Evolutionary conservation across 768 basidiomycete species (phyloP), one percentile per base, ranked within the genome.

Genomic region (Mycena haematopus): DNA sequence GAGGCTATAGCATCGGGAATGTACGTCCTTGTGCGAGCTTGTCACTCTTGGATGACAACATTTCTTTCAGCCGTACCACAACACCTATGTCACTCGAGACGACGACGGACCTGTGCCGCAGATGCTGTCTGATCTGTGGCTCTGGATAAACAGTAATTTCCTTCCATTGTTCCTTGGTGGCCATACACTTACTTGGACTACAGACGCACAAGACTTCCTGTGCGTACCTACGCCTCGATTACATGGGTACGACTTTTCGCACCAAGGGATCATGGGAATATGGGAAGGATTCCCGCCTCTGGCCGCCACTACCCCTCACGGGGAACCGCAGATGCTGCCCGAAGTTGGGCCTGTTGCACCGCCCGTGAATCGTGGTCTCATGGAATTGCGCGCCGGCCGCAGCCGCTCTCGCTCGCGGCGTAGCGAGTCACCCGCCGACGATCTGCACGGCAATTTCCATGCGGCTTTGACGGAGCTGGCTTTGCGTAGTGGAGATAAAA

Each of bases 201-300:
- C 63, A 93, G 91, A 87, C 71, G 84, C 87, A 1, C 84, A 84
- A 58, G 84, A 84, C 36, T 76, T 90, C 11, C 74, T 88, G 1
- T 85, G 80, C 47, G 68, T 74, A 3, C 88, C 90, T 6, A 83
- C 84, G 1, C 73, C 88, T 9, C 77, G 82, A 27, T 67, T 92
- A 3, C 82, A 91, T 63, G 90, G 90, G 3, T 93, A 86, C 65
- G 90, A 93, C 69, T 93, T 95, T 70, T 79, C 90, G 2, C 87
- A 87, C 68, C 88, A 90, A 72, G 93, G 92, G 0, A 72, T 95
- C 8, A 76, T 83, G 22, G 88, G 88, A 2, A 87, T 95, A 57
- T 94, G 92, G 92, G 91, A 93, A 69, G 89, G 92, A 2, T 86
- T 92, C 68, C 74, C 77, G 22, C 76, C 88, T 0, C 62, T 75